phyloP scores from a whole-genome alignment of 2,329 filamentous ascomycete genomes.

The Clarireedia paspali region DNA sequence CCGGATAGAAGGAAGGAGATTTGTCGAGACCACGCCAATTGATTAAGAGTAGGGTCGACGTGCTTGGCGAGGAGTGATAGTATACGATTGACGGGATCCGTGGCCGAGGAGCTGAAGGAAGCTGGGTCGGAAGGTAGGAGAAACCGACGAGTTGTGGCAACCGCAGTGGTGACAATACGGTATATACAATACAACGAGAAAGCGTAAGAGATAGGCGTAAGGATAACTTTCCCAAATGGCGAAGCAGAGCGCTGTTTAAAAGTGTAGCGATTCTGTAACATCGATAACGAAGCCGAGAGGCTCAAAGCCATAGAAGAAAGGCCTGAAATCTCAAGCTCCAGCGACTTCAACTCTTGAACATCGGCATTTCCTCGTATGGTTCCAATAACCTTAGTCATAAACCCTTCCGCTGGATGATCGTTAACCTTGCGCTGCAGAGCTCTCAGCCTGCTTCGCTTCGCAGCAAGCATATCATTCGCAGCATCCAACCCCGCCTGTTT shows the following conservation, averaged over 20 bases:
- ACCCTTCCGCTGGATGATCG: conserved; percentile 39
- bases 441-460: conserved; percentile 66
- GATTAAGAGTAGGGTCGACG: conserved; percentile 77
- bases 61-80: conserved; percentile 74
- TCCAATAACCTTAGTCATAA: conserved; percentile 68
- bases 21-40: conserved; percentile 74
- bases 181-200: conserved; percentile 83
- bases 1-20: conserved; percentile 80
- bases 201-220: conserved; percentile 52
- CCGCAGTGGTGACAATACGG: conserved; percentile 63
- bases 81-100: conserved; percentile 78
- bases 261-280: conserved; percentile 55
- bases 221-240: conserved; percentile 53
- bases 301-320: conserved; percentile 73
- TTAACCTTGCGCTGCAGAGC: conserved; percentile 59
- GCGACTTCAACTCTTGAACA: conserved; percentile 47
- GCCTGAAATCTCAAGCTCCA: conserved; percentile 71
- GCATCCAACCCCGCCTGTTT: conserved; percentile 75
- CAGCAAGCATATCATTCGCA: conserved; percentile 68
- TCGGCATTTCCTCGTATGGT: conserved; percentile 58
- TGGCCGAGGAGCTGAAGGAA: conserved; percentile 46
- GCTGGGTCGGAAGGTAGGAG: conserved; percentile 32
- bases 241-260: conserved; percentile 62
- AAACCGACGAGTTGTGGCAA: conserved; percentile 58
- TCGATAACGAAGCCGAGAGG: conserved; percentile 55